Percentiles rank a stretch among this genome's conserved stretches.
Conservation (phyloP, 306 rosid species). For the apple (Malus domestica) region ASM211411v1 NC_041797.1:4562501-4563000, state of each 20-base stretch:
- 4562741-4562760: slow-evolving; percentile 15
- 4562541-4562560: slow-evolving; percentile 67
- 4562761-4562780: slow-evolving; percentile 89
- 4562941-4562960: slow-evolving; percentile 75
- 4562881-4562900: slow-evolving; percentile 68
- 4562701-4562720: slow-evolving; percentile 28
- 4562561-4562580: slow-evolving; percentile 90
- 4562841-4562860: slow-evolving; percentile 76
- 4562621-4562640: slow-evolving; percentile 67
- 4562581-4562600: slow-evolving; percentile 53
- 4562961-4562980: slow-evolving; percentile 79
- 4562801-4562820: slow-evolving; percentile 77
- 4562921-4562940: slow-evolving; percentile 64
- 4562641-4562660: slow-evolving; percentile 44
- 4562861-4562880: slow-evolving; percentile 58
- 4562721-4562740: slow-evolving; percentile 25
- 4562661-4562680: slow-evolving; percentile 36
- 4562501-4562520: slow-evolving; percentile 75
- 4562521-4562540: slow-evolving; percentile 66
- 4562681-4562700: slow-evolving; percentile 40
- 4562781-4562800: slow-evolving; percentile 89
- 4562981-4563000: slow-evolving; percentile 95
- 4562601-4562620: slow-evolving; percentile 65
- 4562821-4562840: slow-evolving; percentile 61
- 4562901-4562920: slow-evolving; percentile 65